Base-by-base conservation (phyloP, 2,329 filamentous ascomycete species). In the Curvularia sp. region DNA sequence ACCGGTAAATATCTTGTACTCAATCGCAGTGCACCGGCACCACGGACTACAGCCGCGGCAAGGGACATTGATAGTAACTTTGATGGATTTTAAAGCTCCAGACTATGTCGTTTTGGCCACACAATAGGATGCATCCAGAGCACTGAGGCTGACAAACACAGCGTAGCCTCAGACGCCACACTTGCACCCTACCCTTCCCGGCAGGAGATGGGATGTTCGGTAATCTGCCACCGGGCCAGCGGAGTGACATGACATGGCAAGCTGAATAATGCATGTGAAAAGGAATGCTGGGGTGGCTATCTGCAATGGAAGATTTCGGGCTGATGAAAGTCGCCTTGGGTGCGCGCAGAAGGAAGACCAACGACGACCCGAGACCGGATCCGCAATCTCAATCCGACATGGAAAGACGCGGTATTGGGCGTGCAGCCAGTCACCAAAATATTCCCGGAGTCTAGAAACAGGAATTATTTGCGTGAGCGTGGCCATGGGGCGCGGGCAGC, bases 161-260 rank as follows among this genome's bases (percentile, higher is more conserved):
- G 43, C 49, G 58, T 55, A 55, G 60, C 38, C 39, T 34, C 19
- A 32, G 32, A 56, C 52, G 57, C 46, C 49, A 64, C 36, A 46
- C 43, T 50, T 56, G 50, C 30, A 43, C 41, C 23, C 41, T 43
- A 8, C 41, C 53, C 36, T 46, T 39, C 53, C 51, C 53, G 51
- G 12, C 19, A 48, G 49, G 32, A 51, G 38, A 48, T 57, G 34
- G 34, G 53, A 36, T 43, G 42, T 30, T 13, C 50, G 45, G 45
- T 18, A 47, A 32, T 48, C 28, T 25, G 30, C 45, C 28, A 36
- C 30, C 55, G 39, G 43, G 36, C 32, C 19, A 57, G 30, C 30
- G 56, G 42, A 34, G 48, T 39, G 25, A 34, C 25, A 32, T 34
- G 2, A 34, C 54, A 41, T 53, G 42, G 45, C 18, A 32, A 41